phyloP scores from a whole-genome alignment of 768 basidiomycete genomes.

The Lactarius psammicola region DNA sequence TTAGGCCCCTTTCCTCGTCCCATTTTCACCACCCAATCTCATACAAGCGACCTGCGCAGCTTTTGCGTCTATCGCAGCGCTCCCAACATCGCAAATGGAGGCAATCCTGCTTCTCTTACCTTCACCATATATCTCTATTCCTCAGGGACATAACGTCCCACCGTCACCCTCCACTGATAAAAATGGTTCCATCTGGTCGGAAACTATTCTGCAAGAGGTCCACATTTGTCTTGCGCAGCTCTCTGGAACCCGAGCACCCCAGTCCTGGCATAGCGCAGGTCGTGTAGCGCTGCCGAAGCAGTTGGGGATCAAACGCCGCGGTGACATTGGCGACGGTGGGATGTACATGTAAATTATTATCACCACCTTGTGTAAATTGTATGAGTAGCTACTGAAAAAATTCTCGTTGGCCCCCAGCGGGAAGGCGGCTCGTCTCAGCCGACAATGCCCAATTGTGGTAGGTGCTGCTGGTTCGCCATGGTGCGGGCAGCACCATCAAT shows the following conservation, averaged over 20 bases:
- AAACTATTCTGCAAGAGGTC: constrained; percentile 14
- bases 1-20: constrained; percentile 13
- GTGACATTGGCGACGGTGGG: constrained; percentile 29
- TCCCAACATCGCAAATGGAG: constrained; percentile 20
- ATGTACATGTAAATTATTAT: constrained; percentile 29
- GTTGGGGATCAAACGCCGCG: constrained; percentile 2
- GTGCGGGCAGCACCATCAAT: neutral
- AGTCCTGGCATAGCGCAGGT: constrained; percentile 15
- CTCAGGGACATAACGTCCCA: constrained; percentile 11
- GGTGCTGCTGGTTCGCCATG: neutral
- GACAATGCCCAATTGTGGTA: constrained; percentile 4
- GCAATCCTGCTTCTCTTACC: constrained; percentile 28
- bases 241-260: neutral
- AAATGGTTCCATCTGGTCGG: constrained; percentile 15
- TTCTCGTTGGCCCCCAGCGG: neutral
- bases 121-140: constrained; percentile 17
- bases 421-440: neutral
- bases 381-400: neutral
- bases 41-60: constrained; percentile 31
- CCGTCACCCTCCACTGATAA: neutral
- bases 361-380: neutral
- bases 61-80: constrained; percentile 28
- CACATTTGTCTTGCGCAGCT: constrained; percentile 15
- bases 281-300: constrained; percentile 3
- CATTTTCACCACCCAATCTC: constrained; percentile 32